These are phyloP conservation scores for Coemansia sp. DNA, from an alignment of 192 early-diverging fungal species.

Conservation along the genomic window DNA sequence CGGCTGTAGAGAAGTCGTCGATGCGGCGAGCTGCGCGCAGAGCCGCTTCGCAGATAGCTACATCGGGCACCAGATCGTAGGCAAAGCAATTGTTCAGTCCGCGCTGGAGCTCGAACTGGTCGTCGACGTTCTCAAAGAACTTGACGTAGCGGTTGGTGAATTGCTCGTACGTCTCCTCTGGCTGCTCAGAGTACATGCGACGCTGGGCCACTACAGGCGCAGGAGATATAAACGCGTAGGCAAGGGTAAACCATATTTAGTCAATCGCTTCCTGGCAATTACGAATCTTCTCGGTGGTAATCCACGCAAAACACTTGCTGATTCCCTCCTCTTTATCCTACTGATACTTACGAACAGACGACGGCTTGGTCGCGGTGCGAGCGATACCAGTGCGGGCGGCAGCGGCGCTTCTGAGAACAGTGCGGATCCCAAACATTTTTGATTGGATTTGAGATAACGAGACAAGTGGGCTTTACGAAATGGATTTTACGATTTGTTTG, in stretches of 20 bases:
- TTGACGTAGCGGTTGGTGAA: conserved; percentile 77
- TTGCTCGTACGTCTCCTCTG: conserved; percentile 75
- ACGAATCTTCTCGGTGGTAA: neutral
- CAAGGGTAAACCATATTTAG: too few species aligned
- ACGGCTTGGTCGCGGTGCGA: conserved; percentile 12
- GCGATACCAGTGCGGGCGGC: conserved; percentile 25
- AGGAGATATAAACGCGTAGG: neutral
- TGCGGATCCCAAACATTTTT: conserved; percentile 52
- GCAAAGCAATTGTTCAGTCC: conserved; percentile 98
- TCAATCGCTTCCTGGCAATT: neutral
- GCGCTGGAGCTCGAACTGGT: conserved; percentile 97
- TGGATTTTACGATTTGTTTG: neutral
- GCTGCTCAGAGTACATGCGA: conserved; percentile 70
- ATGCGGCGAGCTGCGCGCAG: conserved; percentile 89
- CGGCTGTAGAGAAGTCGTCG: conserved; percentile 92
- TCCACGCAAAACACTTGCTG: neutral
- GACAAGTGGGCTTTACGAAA: neutral
- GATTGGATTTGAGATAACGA: neutral
- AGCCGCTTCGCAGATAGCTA: conserved; percentile 85
- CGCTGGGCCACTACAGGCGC: conserved; percentile 43
- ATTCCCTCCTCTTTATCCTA: neutral
- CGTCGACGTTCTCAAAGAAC: conserved; percentile 84
- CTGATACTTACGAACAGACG: conserved; percentile 46
- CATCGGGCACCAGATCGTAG: conserved; percentile 92
- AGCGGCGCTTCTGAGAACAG: conserved; percentile 42